Evolutionary conservation across 2,329 filamentous ascomycete species (phyloP).

Genomic region (Penicillium sp.): DNA sequence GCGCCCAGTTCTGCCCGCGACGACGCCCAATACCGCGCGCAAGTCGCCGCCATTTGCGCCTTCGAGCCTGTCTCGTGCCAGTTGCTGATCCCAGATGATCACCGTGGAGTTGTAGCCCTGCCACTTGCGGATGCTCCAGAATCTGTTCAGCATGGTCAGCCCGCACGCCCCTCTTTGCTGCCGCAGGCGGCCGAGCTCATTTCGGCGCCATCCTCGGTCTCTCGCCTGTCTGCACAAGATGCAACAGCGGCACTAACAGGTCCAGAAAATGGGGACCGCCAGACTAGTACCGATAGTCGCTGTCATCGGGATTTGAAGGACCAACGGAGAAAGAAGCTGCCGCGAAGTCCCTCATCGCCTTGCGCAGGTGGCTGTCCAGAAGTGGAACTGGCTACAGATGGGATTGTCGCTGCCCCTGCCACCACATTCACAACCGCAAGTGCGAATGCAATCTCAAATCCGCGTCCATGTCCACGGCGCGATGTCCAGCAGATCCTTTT

Average conservation of each 20-base stretch:
- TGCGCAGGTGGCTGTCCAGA: neutral
- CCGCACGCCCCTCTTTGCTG: neutral
- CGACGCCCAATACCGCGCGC: conserved; percentile 42
- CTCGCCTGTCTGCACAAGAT: neutral
- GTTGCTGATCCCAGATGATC: neutral
- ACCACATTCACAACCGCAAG: neutral
- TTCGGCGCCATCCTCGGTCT: neutral
- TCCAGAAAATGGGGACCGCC: neutral
- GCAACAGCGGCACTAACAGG: neutral
- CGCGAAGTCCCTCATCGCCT: neutral
- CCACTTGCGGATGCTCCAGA: neutral
- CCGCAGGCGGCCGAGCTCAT: neutral
- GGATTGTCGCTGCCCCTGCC: neutral
- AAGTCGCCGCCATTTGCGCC: conserved; percentile 40
- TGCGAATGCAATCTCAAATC: neutral
- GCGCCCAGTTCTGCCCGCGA: conserved; percentile 41
- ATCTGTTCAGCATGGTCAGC: neutral
- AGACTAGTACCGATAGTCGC: neutral
- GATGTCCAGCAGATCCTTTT: neutral
- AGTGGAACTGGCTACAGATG: neutral
- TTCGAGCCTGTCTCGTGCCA: conserved; percentile 37
- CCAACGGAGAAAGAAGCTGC: neutral
- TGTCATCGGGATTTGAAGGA: neutral
- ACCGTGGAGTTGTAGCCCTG: neutral
- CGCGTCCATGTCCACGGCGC: neutral